Base-by-base conservation (phyloP, 495 filamentous ascomycete genomes). In the Penicillium verhagenii region DNA sequence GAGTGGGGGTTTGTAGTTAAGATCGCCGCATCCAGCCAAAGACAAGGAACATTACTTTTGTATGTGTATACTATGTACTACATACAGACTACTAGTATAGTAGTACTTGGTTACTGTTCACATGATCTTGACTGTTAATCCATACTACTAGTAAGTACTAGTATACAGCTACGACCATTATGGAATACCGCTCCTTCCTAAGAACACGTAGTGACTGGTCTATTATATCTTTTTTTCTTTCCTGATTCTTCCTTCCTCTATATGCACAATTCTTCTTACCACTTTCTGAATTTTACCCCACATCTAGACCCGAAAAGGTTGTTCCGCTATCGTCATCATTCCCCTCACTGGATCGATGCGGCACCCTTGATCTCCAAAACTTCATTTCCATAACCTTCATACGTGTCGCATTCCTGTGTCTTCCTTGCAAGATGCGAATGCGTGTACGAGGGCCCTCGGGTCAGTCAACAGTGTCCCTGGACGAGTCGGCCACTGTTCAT, bases 381-480 rank as follows among this genome's bases (percentile, higher is more conserved):
- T 26, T 45, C 23, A 24, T 45, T 25, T 24, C 40, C 23, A 13
- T 24, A 45, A 2, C 13, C 9, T 43, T 45, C 18, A 26, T 8
- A 26, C 6, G 18, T 11, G 13, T 35, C 33, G 11, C 33, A 4
- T 4, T 16, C 33, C 16, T 35, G 14, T 16, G 33, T n/a, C 14
- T n/a, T n/a, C 3, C 33, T 35, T 16, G 14, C 13, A 35, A 13
- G 11, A 90, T 91, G 81, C 78, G 82, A 45, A 65, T 88, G 26
- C 78, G 87, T 50, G 72, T 89, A 19, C 74, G 86, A 50, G 84
- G 82, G 18, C 87, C 87, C 4, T 72, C 71, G 16, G 86, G 87
- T 18, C 77, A 81, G 37, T 79, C 79, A 14, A 84, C 79, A 3
- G 62, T 92, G n/a, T 79, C 79, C 10, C 69, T 94, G 19, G 73